These are phyloP conservation scores for Dentiscutata heterogama DNA, from an alignment of 371 early-diverging fungal species.

Conservation along the genomic window DNA sequence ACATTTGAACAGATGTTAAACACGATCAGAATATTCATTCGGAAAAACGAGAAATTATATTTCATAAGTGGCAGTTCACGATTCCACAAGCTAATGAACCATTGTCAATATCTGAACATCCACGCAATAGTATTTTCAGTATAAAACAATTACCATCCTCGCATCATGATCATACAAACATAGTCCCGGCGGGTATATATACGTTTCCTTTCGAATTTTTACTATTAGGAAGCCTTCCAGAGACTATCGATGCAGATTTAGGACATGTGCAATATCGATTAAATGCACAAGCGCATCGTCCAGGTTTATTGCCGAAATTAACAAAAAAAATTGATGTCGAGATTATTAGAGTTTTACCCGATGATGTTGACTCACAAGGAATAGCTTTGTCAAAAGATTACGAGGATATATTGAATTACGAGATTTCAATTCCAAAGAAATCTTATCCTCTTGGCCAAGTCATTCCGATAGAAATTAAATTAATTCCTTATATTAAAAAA, in stretches of 20 bases:
- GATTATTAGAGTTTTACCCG: not conserved
- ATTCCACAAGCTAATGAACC: not conserved
- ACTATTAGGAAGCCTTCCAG: not conserved
- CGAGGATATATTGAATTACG: not conserved
- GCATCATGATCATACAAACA: not conserved
- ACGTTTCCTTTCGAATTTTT: conserved; percentile 7
- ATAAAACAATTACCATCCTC: not conserved
- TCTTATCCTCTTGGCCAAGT: not conserved
- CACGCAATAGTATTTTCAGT: not conserved
- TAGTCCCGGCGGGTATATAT: not conserved
- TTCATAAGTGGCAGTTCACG: not conserved
- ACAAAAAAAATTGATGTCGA: not conserved
- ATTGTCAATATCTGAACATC: not conserved
- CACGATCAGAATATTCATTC: not conserved
- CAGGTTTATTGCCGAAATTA: not conserved
- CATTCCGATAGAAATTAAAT: conserved; percentile 13
- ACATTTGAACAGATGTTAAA: not conserved
- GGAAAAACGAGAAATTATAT: conserved; percentile 1
- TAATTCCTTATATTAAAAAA: conserved; percentile 22
- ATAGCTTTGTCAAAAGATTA: not conserved
- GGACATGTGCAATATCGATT: conserved; percentile 4
- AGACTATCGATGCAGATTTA: not conserved
- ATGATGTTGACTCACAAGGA: not conserved
- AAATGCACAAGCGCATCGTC: too few relatives aligned
- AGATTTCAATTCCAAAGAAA: conserved; percentile 31